These are phyloP conservation scores for Taiozyma sp. DNA, from an alignment of 1,139 yeast species.

Conservation along the genomic window DNA sequence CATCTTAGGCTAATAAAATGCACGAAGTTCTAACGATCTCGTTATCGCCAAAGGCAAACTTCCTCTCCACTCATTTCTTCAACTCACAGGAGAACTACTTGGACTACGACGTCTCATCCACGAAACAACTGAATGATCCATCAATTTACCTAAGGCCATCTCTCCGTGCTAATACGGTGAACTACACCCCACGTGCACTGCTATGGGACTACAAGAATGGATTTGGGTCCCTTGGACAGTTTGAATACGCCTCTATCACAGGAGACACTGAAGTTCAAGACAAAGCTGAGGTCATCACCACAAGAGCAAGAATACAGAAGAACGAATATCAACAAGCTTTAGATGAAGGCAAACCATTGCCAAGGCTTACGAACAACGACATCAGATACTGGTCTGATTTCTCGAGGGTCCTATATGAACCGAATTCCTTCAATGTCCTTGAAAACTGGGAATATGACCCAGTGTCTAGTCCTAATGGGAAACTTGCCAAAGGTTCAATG, in stretches of 20 bases:
- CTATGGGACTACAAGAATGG: slow-evolving; percentile 74
- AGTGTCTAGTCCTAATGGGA: slow-evolving; percentile 33
- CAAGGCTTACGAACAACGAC: slow-evolving; percentile 33
- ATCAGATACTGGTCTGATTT: slow-evolving; percentile 82
- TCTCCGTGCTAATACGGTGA: slow-evolving; percentile 38
- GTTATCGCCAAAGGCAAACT: slow-evolving; percentile 68
- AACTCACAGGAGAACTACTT: slow-evolving; percentile 70
- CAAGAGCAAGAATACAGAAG: slow-evolving; percentile 30
- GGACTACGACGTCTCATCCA: slow-evolving; percentile 35
- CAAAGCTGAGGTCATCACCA: slow-evolving; percentile 12
- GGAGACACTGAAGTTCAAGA: slow-evolving; percentile 14
- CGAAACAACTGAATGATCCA: slow-evolving; percentile 38
- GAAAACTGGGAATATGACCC: slow-evolving; percentile 51
- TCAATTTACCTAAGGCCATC: slow-evolving; percentile 39
- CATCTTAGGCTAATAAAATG: slow-evolving; percentile 34
- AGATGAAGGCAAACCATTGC: slow-evolving; percentile 40
- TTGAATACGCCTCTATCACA: slow-evolving; percentile 37
- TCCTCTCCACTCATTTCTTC: slow-evolving; percentile 70
- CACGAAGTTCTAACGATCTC: slow-evolving; percentile 69
- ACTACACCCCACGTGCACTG: slow-evolving; percentile 72
- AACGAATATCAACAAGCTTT: slow-evolving; percentile 58
- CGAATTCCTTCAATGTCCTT: slow-evolving; percentile 49
- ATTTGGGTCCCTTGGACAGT: slow-evolving; percentile 51
- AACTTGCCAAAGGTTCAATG: slow-evolving; percentile 18
- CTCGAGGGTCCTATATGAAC: slow-evolving; percentile 60